Percentiles rank a stretch among this genome's conserved stretches.
phyloP scores from a whole-genome alignment of 2,329 filamentous ascomycete genomes.

The Allantophomopsis lycopodina region DNA sequence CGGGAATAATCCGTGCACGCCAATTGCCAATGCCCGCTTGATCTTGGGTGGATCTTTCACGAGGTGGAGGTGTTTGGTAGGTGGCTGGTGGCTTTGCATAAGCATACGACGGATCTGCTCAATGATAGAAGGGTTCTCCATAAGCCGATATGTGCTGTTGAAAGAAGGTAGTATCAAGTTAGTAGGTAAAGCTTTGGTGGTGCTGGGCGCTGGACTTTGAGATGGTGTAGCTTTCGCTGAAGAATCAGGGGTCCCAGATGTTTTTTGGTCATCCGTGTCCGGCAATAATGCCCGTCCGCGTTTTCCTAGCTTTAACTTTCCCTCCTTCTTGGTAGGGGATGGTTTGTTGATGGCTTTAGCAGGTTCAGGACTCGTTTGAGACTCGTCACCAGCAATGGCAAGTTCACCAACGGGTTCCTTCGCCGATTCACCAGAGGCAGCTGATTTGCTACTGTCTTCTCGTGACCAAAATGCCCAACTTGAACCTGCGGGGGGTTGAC shows the following conservation, averaged over 20 bases:
- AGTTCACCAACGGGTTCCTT: slow-evolving; percentile 28
- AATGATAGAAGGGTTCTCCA: slow-evolving; percentile 56
- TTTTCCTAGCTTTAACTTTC: slow-evolving; percentile 12
- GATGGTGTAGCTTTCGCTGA: slow-evolving; percentile 7
- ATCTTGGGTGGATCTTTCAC: slow-evolving; percentile 57
- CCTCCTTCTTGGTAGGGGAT: slow-evolving; percentile 4
- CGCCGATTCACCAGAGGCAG: slow-evolving; percentile 3
- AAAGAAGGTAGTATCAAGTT: slow-evolving; percentile 63
- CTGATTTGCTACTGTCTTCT: slow-evolving; percentile 15
- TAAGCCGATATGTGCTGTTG: slow-evolving; percentile 50
- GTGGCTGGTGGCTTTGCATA: slow-evolving; percentile 37
- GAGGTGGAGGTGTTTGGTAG: slow-evolving; percentile 59
- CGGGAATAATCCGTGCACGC: slow-evolving; percentile 88
- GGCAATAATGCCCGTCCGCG: slow-evolving; percentile 10
- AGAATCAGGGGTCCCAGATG: slow-evolving; percentile 5
- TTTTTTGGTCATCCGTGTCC: slow-evolving; percentile 9
- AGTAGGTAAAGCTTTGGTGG: slow-evolving; percentile 22
- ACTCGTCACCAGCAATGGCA: slow-evolving; percentile 41
- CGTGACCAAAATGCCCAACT: slow-evolving; percentile 75
- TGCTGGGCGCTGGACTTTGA: slow-evolving; percentile 6
- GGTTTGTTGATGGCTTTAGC: slow-evolving; percentile 6
- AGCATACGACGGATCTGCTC: slow-evolving; percentile 48
- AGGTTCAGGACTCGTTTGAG: slow-evolving; percentile 32
- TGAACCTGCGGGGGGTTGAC: slow-evolving; percentile 36
- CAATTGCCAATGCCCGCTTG: slow-evolving; percentile 80